A percentile compares a stretch with the other conserved stretches of the same genome.
These are phyloP conservation scores for Trametes elegans DNA, from an alignment of 768 basidiomycete species.

Conservation along the genomic window DNA sequence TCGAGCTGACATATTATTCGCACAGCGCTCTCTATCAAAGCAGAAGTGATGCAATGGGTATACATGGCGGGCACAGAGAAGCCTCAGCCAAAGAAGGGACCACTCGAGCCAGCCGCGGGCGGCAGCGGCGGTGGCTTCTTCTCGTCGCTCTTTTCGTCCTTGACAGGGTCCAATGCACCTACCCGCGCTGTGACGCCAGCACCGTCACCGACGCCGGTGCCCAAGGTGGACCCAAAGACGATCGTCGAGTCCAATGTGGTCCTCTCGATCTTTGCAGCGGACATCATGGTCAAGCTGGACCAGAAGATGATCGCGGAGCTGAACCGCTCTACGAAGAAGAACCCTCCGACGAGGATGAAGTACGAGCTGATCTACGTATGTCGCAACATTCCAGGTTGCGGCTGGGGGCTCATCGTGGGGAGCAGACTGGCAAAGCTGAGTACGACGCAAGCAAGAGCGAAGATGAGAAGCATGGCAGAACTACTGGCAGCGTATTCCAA, in stretches of 20 bases:
- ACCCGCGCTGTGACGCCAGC: conserved; percentile 32
- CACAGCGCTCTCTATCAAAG: conserved; percentile 62
- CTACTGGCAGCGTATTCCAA: conserved; percentile 80
- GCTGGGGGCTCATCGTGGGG: not conserved
- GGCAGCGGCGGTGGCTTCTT: conserved; percentile 34
- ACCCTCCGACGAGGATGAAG: conserved; percentile 71
- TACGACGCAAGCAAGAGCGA: conserved; percentile 73
- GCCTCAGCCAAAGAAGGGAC: conserved; percentile 38
- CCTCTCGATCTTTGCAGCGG: conserved; percentile 64
- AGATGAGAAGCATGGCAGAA: conserved; percentile 55
- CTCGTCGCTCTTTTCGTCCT: conserved; percentile 38
- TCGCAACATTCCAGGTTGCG: not conserved
- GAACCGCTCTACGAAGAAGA: conserved; percentile 92
- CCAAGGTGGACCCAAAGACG: conserved; percentile 18
- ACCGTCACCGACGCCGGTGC: conserved; percentile 36
- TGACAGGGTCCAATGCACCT: conserved; percentile 31
- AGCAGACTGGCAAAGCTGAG: conserved; percentile 77
- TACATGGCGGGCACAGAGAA: conserved; percentile 66
- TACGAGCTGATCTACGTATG: conserved; percentile 85
- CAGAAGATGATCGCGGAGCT: conserved; percentile 72
- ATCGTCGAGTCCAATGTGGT: conserved; percentile 54
- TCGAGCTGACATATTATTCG: not conserved
- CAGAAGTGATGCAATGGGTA: conserved; percentile 79
- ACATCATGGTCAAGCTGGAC: conserved; percentile 61
- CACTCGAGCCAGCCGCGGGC: conserved; percentile 17